Conservation (phyloP, 345 rosid genomes). For the Salix brachista region DNA sequence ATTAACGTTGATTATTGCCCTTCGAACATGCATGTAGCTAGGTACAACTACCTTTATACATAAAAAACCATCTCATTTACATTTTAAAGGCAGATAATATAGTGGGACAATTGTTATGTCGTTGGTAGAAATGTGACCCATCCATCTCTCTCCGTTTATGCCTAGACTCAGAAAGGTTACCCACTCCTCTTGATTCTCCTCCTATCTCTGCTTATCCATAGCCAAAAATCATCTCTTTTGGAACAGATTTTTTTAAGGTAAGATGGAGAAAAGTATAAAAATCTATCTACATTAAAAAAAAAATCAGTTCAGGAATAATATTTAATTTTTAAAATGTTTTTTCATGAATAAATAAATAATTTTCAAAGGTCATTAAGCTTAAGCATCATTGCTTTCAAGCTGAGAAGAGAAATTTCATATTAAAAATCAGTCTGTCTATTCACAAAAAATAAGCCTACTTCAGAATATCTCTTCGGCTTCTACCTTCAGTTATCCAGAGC, state of each 20-base stretch:
- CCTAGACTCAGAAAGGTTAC: constrained; percentile 25
- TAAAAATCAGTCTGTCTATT: background rate
- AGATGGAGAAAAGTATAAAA: background rate
- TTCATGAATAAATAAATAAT: too few species aligned
- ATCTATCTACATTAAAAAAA: background rate
- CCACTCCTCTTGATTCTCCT: constrained; percentile 10
- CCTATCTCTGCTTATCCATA: constrained; percentile 11
- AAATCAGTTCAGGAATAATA: too few species aligned
- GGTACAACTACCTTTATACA: too few species aligned
- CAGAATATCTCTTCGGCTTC: background rate
- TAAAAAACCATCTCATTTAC: too few species aligned
- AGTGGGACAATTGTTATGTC: constrained; percentile 11
- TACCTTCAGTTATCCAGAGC: constrained; percentile 1
- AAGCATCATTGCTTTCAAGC: too few species aligned
- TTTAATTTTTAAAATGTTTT: too few species aligned
- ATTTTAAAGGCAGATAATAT: too few species aligned
- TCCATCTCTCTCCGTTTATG: background rate
- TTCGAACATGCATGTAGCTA: too few species aligned
- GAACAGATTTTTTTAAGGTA: too few species aligned
- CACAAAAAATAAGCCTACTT: background rate
- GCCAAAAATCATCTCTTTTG: background rate
- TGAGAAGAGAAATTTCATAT: too few species aligned
- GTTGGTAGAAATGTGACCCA: background rate
- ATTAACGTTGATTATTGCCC: too few species aligned
- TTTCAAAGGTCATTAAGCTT: too few species aligned